A percentile compares a stretch with the other conserved stretches of the same genome.
Conservation (phyloP, 1,284 basidiomycete species). For the Boletus holoroseus region DNA sequence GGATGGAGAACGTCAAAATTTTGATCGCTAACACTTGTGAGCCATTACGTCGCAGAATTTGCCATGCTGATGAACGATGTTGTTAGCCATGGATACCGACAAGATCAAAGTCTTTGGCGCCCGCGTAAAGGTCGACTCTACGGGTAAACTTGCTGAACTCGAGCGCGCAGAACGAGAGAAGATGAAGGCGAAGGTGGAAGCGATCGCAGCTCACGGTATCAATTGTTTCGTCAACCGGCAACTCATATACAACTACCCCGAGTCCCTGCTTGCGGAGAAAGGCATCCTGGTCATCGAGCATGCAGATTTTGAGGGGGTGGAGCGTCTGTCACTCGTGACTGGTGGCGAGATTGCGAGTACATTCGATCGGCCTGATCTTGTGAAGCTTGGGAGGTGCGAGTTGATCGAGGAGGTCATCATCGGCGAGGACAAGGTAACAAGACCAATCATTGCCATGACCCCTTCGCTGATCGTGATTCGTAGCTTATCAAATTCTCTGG, state of each 20-base stretch:
- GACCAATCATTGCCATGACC: constrained; percentile 11
- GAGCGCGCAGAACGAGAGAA: constrained; percentile 97
- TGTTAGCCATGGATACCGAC: constrained; percentile 95
- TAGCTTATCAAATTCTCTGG: constrained; percentile 99
- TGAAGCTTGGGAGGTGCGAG: constrained; percentile 92
- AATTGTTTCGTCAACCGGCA: constrained; percentile 99
- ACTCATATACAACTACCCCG: constrained; percentile 99
- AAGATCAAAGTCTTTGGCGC: constrained; percentile 99
- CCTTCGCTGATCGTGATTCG: not conserved
- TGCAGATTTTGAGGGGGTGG: constrained; percentile 98
- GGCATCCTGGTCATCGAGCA: constrained; percentile 98
- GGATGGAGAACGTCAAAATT: constrained; percentile 93
- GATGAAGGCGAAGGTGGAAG: constrained; percentile 98
- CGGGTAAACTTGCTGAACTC: constrained; percentile 94
- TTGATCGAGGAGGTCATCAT: constrained; percentile 99
- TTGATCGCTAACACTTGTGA: constrained; percentile 95
- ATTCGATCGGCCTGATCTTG: constrained; percentile 90
- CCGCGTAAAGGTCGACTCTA: constrained; percentile 91
- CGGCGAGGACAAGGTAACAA: constrained; percentile 88
- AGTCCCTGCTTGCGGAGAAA: constrained; percentile 87
- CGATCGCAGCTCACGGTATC: constrained; percentile 93
- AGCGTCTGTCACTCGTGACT: constrained; percentile 91
- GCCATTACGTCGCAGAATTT: constrained; percentile 28
- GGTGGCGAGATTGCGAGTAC: constrained; percentile 97
- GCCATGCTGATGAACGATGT: not conserved